Evolutionary conservation across 1,139 yeast species (phyloP), one percentile per base, ranked within the genome.

Genomic region (Chernovozyma sophiae-reginae): DNA sequence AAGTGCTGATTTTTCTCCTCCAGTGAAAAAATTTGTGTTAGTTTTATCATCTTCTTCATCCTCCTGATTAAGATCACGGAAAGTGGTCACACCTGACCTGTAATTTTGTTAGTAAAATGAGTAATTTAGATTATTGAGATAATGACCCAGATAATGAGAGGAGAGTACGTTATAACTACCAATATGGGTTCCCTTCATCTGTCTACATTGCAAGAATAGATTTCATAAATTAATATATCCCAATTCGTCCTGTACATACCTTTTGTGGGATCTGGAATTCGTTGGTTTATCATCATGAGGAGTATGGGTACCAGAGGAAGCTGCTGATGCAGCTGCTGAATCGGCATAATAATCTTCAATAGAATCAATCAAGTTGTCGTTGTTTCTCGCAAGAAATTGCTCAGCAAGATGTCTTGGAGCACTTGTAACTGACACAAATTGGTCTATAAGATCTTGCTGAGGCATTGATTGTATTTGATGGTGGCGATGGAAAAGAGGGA

Each of bases 1-100:
- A 47, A 92, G 68, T 1, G 85, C 97, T 2, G 96, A 86, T 52
- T 90, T 90, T 56, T 90, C 96, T 38, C 96, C 98, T 17, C 96
- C 96, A 3, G 97, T 92, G 51, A 92, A 95, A 58, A 86, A 78
- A 47, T 87, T 81, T 47, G 81, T 76, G 45, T 79, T 78, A 14
- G 81, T 77, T 35, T 80, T 79, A 40, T 77, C 86, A 37, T 81
- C 86, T 30, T 75, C 81, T 28, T 72, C 80, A 20, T 66, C 72
- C 12, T 60, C 67, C 16, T 51, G 49, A 40, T 70, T 68, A 53
- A 82, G 65, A 46, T 79, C 82, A 39, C 74, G 62, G 41, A 79
- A 74, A 7, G 80, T 70, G 31, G 60, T 58, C 13, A 70, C 50
- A 4, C 73, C 71, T 11, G 29, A 26, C 17, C 29, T 26, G 12